Conservation (phyloP, 305 asterid genomes). For the Solanum chacoense region DNA sequence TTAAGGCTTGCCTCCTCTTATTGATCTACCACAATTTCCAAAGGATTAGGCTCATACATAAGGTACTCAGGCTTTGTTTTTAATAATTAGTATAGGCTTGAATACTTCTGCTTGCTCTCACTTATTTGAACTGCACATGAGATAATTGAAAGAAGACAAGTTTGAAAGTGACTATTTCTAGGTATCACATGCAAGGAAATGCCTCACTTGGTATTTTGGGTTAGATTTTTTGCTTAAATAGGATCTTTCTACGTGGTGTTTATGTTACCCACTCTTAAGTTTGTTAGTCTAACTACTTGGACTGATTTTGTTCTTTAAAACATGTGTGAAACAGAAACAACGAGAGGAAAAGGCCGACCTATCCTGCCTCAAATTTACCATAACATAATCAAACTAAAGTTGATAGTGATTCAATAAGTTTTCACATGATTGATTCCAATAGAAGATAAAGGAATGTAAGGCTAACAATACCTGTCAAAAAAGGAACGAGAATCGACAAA, state of each 20-base stretch:
- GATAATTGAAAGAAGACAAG: not conserved
- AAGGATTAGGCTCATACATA: not conserved
- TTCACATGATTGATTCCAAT: not conserved
- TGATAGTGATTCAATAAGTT: not conserved
- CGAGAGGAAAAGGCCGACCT: not conserved
- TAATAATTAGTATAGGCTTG: not conserved
- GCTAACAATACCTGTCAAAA: conserved; percentile 52
- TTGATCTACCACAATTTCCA: not conserved
- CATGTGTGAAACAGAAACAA: not conserved
- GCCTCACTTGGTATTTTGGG: not conserved
- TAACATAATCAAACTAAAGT: not conserved
- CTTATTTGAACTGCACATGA: not conserved
- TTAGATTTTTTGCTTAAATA: not conserved
- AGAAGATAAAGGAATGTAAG: conserved; percentile 6
- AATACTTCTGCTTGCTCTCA: not conserved
- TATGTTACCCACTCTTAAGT: not conserved
- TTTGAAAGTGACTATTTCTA: not conserved
- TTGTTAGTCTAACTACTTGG: not conserved
- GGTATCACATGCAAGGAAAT: not conserved
- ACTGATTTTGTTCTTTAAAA: not conserved
- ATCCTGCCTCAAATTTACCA: not conserved
- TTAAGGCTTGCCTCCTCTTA: not conserved
- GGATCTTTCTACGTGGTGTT: not conserved
- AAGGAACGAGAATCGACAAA: conserved; percentile 37
- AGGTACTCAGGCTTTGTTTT: not conserved